Percentiles rank a stretch among this genome's conserved stretches.
Evolutionary conservation across 352 stramenopile species (phyloP).

Genomic region (Globisporangium carolinianum): DNA sequence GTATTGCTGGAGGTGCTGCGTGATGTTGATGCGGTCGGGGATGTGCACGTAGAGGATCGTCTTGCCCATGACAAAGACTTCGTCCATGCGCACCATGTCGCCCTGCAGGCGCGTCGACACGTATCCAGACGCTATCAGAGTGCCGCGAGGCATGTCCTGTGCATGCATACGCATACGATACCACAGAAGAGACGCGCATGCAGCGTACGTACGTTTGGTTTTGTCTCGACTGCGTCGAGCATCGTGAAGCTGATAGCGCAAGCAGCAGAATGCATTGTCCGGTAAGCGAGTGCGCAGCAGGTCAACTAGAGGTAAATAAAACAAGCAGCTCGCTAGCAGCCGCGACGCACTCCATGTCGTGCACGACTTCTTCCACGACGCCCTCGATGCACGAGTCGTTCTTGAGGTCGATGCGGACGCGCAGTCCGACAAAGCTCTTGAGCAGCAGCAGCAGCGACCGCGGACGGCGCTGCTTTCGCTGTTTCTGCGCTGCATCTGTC

Average conservation of each 20-base stretch:
- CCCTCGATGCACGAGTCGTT: constrained; percentile 77
- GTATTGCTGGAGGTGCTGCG: constrained; percentile 73
- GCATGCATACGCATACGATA: neutral
- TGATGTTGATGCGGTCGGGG: constrained; percentile 79
- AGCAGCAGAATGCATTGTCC: neutral
- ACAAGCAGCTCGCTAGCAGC: neutral
- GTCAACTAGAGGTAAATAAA: neutral
- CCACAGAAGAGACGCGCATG: too few species aligned
- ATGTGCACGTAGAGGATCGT: constrained; percentile 86
- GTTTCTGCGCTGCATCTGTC: neutral
- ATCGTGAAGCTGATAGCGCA: constrained; percentile 47
- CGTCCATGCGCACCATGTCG: constrained; percentile 49
- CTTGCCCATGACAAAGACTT: constrained; percentile 86
- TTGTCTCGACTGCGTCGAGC: constrained; percentile 66
- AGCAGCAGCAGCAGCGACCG: constrained; percentile 71
- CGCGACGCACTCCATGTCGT: constrained; percentile 73
- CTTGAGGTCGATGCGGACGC: constrained; percentile 78
- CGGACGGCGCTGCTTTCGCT: constrained; percentile 17
- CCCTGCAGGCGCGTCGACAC: constrained; percentile 24
- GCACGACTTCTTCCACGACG: constrained; percentile 73
- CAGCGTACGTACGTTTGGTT: constrained; percentile 38
- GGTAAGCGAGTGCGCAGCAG: neutral
- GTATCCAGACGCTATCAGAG: too few species aligned
- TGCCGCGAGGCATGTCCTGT: too few species aligned
- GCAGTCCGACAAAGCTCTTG: constrained; percentile 78